A percentile compares a stretch with the other conserved stretches of the same genome.
These are phyloP conservation scores for Fistulifera solaris DNA, from an alignment of 108 stramenopile genomes.

Conservation along the genomic window DNA sequence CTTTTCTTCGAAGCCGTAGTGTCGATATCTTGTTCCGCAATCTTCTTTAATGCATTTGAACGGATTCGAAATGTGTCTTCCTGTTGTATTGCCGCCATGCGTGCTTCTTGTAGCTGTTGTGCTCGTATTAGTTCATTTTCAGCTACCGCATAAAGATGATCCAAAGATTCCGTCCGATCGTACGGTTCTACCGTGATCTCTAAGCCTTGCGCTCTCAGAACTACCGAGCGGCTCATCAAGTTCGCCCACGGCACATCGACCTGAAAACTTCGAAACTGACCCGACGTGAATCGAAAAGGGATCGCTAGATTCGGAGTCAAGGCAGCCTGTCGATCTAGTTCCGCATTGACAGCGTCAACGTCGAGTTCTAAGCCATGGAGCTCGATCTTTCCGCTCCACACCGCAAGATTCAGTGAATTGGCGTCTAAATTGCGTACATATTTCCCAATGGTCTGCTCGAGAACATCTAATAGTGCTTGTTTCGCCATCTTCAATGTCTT, in stretches of 20 bases:
- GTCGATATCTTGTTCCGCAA: slow-evolving; percentile 28
- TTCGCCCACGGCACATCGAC: slow-evolving; percentile 83
- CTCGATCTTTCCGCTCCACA: slow-evolving; percentile 87
- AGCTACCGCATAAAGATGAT: slow-evolving; percentile 7
- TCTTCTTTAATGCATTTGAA: slow-evolving; percentile 36
- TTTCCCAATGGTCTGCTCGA: slow-evolving; percentile 79
- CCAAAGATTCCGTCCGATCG: slow-evolving; percentile 21
- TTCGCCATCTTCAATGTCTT: slow-evolving; percentile 55
- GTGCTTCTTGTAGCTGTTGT: slow-evolving; percentile 9
- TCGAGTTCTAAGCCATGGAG: slow-evolving; percentile 71
- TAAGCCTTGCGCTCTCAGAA: slow-evolving; percentile 60
- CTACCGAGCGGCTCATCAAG: slow-evolving; percentile 55
- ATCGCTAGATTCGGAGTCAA: slow-evolving; percentile 63
- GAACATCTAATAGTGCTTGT: slow-evolving; percentile 70
- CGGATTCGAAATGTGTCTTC: slow-evolving; percentile 43
- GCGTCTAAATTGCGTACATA: slow-evolving; percentile 81
- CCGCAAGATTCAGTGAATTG: slow-evolving; percentile 68
- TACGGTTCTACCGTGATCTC: slow-evolving; percentile 45
- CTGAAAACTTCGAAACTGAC: slow-evolving; percentile 51
- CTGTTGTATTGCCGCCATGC: slow-evolving; percentile 30
- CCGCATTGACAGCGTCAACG: slow-evolving; percentile 68
- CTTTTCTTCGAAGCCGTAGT: slow-evolving; percentile 3
- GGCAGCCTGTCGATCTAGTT: slow-evolving; percentile 49
- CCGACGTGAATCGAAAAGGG: slow-evolving; percentile 54
- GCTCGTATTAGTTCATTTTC: neutral